Conservation (phyloP, 495 filamentous ascomycete species). For the Penicillium salamii region DNA sequence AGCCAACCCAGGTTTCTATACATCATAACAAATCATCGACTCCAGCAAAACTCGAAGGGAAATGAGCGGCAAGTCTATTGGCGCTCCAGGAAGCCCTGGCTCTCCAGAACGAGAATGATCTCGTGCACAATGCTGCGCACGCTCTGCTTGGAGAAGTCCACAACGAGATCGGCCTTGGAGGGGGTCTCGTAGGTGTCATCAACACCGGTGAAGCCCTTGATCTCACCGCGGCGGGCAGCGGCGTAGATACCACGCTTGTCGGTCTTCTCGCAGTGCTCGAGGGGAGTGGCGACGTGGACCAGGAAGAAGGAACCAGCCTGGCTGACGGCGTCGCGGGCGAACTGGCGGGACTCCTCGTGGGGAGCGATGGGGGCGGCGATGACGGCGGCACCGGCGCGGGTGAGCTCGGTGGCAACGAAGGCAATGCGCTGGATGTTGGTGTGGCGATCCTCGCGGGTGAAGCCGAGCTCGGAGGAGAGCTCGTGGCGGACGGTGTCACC, state of each 20-base stretch:
- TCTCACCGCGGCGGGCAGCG: conserved; percentile 81
- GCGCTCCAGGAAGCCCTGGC: conserved; percentile 66
- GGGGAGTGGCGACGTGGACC: conserved; percentile 87
- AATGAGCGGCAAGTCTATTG: conserved; percentile 19
- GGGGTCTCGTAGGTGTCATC: conserved; percentile 96
- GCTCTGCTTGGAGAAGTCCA: conserved; percentile 79
- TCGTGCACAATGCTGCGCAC: conserved; percentile 95
- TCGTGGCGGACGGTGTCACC: conserved; percentile 94
- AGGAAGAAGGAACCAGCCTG: conserved; percentile 90
- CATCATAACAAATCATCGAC: conserved; percentile 13
- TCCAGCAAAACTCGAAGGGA: conserved; percentile 7
- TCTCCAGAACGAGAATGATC: conserved; percentile 91
- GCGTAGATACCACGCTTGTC: conserved; percentile 91
- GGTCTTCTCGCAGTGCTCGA: conserved; percentile 91
- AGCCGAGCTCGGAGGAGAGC: conserved; percentile 92
- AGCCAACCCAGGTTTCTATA: conserved; percentile 20
- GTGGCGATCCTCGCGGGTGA: conserved; percentile 89
- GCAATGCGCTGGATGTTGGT: conserved; percentile 94
- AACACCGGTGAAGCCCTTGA: conserved; percentile 97
- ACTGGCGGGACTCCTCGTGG: conserved; percentile 70
- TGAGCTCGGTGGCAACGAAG: conserved; percentile 94
- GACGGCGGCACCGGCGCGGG: conserved; percentile 86
- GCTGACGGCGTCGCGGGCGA: conserved; percentile 79
- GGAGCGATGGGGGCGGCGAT: conserved; percentile 98
- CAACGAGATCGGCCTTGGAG: conserved; percentile 74